phyloP scores from a whole-genome alignment of 805 yeast genomes.

The Wickerhamiella vanderwaltii region DNA sequence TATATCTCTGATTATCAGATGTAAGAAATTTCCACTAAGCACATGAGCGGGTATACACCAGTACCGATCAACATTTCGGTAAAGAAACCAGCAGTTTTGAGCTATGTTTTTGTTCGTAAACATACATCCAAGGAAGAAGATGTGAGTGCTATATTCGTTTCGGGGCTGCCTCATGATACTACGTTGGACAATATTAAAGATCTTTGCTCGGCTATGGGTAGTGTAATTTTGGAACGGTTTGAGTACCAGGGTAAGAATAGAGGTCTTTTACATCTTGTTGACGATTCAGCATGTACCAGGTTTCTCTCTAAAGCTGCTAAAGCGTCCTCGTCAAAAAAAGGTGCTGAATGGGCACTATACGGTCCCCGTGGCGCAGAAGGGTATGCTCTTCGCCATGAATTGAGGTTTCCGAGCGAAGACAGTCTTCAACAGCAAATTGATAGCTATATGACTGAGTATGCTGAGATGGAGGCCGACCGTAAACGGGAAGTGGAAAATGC shows the following conservation, averaged over 20 bases:
- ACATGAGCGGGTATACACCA: conserved; percentile 16
- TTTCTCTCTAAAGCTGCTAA: conserved; percentile 55
- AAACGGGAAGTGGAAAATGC: conserved; percentile 20
- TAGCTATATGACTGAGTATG: conserved; percentile 52
- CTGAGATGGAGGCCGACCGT: conserved; percentile 44
- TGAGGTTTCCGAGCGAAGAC: conserved; percentile 33
- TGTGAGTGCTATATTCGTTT: conserved; percentile 50
- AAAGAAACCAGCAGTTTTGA: conserved; percentile 13
- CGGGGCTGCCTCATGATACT: conserved; percentile 62
- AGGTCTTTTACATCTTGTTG: conserved; percentile 63
- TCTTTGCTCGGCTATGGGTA: conserved; percentile 40
- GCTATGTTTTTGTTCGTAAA: conserved; percentile 20
- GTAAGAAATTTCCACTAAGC: neutral
- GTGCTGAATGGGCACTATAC: conserved; percentile 26
- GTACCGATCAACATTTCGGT: conserved; percentile 17
- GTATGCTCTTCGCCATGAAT: conserved; percentile 30
- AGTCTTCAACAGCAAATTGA: conserved; percentile 46
- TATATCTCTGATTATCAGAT: too few relatives aligned
- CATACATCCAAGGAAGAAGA: conserved; percentile 28
- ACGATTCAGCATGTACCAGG: conserved; percentile 50
- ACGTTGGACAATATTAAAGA: conserved; percentile 40
- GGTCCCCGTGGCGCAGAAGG: conserved; percentile 33
- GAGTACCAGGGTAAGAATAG: conserved; percentile 30
- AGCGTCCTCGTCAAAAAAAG: conserved; percentile 21
- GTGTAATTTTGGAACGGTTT: conserved; percentile 29